Conservation (phyloP, 371 early-diverging fungal species). For the Basidiobolus meristosporus region DNA sequence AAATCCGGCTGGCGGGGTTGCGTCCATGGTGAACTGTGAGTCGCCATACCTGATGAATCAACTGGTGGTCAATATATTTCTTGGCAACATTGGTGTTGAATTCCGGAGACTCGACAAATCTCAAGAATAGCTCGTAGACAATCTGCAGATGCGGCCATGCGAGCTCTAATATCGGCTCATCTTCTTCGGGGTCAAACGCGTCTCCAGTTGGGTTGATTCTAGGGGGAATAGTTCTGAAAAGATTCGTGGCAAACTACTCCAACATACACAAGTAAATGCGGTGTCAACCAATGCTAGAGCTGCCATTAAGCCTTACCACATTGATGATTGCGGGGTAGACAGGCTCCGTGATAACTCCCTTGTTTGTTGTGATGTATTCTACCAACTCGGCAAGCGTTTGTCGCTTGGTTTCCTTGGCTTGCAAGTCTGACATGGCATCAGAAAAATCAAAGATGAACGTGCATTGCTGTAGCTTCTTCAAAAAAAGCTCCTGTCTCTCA, state of each 20-base stretch:
- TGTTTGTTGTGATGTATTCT: constrained; percentile 72
- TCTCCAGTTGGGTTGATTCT: constrained; percentile 78
- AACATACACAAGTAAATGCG: background rate
- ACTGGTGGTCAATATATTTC: constrained; percentile 85
- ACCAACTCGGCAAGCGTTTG: constrained; percentile 74
- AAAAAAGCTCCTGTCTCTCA: constrained; percentile 59
- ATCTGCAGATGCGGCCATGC: constrained; percentile 96
- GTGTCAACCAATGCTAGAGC: no score
- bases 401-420: constrained; percentile 87
- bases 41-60: constrained; percentile 58
- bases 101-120: constrained; percentile 90
- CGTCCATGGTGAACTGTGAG: background rate
- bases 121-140: constrained; percentile 91
- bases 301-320: constrained; percentile 78
- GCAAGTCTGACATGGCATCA: constrained; percentile 64
- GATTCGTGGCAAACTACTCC: constrained; percentile 67
- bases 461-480: constrained; percentile 79
- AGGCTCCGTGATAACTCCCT: constrained; percentile 64
- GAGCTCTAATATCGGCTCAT: constrained; percentile 86
- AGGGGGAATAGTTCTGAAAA: constrained; percentile 88
- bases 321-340: constrained; percentile 76
- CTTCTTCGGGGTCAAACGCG: constrained; percentile 95
- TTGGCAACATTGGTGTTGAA: constrained; percentile 90
- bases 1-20: background rate
- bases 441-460: constrained; percentile 82